Base-by-base conservation (phyloP, 1,284 basidiomycete species). In the Microbotryum scabiosae region DNA sequence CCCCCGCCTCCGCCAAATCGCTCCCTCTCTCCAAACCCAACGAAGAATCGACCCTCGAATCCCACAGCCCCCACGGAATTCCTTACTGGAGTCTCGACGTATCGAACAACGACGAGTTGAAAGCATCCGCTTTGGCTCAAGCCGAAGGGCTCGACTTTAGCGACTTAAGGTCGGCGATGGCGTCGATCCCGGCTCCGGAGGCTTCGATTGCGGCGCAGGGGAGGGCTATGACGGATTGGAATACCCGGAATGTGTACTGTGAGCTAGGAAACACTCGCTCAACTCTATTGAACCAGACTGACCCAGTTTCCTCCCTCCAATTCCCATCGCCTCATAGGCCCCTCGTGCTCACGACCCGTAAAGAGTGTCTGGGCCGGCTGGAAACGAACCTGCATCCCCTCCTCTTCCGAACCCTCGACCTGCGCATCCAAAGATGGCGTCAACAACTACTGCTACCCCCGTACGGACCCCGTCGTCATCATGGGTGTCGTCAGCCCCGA, bases 311-410 rank as follows among this genome's bases (percentile, higher is more conserved):
- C 43, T 12, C 21, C 5, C 20, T 43, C 44, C 23, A 47, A 64
- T 68, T 23, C 67, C 61, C 59, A 25, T 32, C 49, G 56, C 61
- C 23, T 30, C 41, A 5, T 70, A 89, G 85, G 94, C 73, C 82
- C 92, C 1, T 85, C 82, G 0, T 97, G 94, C 74, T 90, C 91
- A 1, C 82, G 85, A 0, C 81, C 80, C 4, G 84, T 86, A 1
- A 90, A 92, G 73, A 88, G 89, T 1, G 80, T 90, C 65, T 97
- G 93, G 92, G 90, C 85, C 5, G 94, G 94, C 0, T 97, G 92
- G 90, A 98, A 98, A 76, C 77, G 92, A 5, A 81, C 82, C 8
- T 98, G 94, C 73, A 77, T 81, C 3, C 82, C 87, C 41, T n/a
- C 60, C 69, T 41, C 41, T 56, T 9, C 36, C 16, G 9, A 10